A percentile compares a stretch with the other conserved stretches of the same genome.
Conservation (phyloP, 345 rosid species). For the Mercurialis annua region DNA sequence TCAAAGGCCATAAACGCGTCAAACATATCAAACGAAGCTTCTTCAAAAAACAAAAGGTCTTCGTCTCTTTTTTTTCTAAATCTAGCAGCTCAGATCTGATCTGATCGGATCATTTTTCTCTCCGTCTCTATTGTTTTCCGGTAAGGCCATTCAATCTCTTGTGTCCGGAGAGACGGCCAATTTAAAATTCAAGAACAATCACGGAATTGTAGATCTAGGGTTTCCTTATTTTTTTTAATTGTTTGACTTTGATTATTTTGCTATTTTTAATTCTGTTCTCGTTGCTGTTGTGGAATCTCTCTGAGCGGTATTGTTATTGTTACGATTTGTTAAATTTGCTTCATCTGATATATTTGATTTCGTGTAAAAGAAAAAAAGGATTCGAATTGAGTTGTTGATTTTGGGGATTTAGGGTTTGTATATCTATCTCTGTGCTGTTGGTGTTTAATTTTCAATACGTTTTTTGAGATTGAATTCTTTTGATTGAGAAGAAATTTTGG, state of each 20-base stretch:
- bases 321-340: background rate
- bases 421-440: background rate
- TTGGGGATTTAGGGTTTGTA: background rate
- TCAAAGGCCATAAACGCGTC: background rate
- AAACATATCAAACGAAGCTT: background rate
- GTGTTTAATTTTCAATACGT: background rate
- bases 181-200: background rate
- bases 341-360: background rate
- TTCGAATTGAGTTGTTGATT: background rate
- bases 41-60: background rate
- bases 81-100: background rate
- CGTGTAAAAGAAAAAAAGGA: too few species aligned
- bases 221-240: background rate
- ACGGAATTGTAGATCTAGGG: slow-evolving; percentile 6
- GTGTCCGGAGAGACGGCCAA: slow-evolving; percentile 9
- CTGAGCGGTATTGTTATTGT: background rate
- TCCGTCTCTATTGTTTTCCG: background rate
- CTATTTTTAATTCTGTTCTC: background rate
- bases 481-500: slow-evolving; percentile 50
- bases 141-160: slow-evolving; percentile 9
- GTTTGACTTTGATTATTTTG: background rate
- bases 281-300: background rate
- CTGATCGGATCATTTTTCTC: background rate
- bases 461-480: slow-evolving; percentile 19
- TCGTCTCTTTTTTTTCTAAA: background rate